Conservation (phyloP, 306 rosid species). For the Castanea sativa region DNA sequence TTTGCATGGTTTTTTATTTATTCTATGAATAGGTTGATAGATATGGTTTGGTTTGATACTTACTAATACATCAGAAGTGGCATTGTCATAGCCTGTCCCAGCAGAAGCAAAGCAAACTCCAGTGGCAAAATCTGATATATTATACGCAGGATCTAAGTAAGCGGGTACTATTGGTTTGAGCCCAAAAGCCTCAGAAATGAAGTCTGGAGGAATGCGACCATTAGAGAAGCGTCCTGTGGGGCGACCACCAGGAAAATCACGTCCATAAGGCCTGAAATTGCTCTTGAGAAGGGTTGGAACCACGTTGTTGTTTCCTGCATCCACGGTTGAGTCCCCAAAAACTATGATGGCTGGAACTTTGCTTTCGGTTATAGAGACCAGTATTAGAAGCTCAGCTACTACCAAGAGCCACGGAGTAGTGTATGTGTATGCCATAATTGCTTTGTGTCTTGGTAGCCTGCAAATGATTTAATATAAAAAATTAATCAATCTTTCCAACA, state of each 20-base stretch:
- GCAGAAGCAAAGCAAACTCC: constrained; percentile 62
- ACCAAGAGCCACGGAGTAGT: constrained; percentile 20
- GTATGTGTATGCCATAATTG: constrained; percentile 15
- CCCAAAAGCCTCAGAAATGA: constrained; percentile 41
- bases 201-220: constrained; percentile 46
- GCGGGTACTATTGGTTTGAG: constrained; percentile 43
- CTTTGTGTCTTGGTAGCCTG: background rate
- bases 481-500: too few relatives aligned
- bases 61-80: constrained; percentile 47
- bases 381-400: background rate
- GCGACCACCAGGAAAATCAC: constrained; percentile 38
- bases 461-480: too few relatives aligned
- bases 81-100: constrained; percentile 55
- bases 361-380: constrained; percentile 8
- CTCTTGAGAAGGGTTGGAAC: constrained; percentile 37
- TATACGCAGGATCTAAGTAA: constrained; percentile 41
- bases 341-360: constrained; percentile 48
- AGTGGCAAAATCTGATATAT: constrained; percentile 42
- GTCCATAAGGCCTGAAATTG: constrained; percentile 49
- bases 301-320: constrained; percentile 47
- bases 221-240: constrained; percentile 50
- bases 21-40: background rate
- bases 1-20: too few relatives aligned
- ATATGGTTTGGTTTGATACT: background rate
- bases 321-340: constrained; percentile 57